These are phyloP conservation scores for Scenedesmus sp. DNA, from an alignment of 163 green algal species.

Conservation along the genomic window DNA sequence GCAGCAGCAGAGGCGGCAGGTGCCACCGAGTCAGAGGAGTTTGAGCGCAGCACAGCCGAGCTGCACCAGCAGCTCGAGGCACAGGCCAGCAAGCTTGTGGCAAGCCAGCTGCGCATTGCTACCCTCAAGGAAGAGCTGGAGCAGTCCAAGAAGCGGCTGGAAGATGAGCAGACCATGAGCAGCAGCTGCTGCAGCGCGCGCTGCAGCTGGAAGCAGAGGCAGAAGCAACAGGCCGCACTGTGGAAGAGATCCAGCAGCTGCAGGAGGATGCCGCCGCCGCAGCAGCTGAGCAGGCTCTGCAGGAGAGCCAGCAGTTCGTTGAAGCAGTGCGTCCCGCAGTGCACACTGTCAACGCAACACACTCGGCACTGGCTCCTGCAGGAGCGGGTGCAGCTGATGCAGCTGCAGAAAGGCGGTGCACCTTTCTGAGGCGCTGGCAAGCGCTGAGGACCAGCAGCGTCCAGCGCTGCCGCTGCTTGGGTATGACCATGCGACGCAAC, in stretches of 20 bases:
- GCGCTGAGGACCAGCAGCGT: conserved; percentile 13
- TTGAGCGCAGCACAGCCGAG: conserved; percentile 27
- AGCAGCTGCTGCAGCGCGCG: not conserved
- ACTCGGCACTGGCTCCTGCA: not conserved
- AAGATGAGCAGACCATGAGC: conserved; percentile 42
- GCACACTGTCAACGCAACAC: not conserved
- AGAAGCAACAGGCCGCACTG: not conserved
- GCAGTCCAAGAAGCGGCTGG: conserved; percentile 24
- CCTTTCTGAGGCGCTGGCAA: not conserved
- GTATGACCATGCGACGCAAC: not conserved
- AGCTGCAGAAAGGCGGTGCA: not conserved
- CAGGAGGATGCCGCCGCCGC: not conserved
- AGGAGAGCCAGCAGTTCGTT: not conserved
- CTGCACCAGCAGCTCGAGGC: conserved; percentile 49
- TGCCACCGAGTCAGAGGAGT: not conserved
- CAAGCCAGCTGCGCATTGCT: conserved; percentile 24
- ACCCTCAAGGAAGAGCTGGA: conserved; percentile 36
- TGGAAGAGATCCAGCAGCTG: conserved; percentile 3
- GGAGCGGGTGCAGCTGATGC: not conserved
- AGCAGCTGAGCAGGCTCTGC: not conserved
- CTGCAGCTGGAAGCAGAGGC: conserved; percentile 29
- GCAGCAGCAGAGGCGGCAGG: conserved; percentile 27
- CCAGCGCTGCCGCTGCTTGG: not conserved
- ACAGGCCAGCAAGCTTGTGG: conserved; percentile 15
- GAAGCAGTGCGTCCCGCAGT: not conserved